Base-by-base conservation (phyloP, 2,329 filamentous ascomycete species). In the Nemania sp. region DNA sequence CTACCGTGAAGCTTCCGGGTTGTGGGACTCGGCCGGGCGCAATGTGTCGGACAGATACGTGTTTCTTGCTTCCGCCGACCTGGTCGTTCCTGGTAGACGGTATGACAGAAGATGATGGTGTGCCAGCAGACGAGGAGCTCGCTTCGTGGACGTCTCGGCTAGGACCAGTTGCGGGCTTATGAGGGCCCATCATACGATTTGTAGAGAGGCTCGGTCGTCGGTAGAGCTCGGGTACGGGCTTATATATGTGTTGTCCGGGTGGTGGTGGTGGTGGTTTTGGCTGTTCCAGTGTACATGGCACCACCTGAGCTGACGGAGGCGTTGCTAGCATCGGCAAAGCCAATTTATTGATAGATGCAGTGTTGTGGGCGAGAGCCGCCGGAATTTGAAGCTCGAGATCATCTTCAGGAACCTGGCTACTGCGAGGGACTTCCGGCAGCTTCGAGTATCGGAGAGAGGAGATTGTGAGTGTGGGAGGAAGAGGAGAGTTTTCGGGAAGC, bases 241-340 rank as follows among this genome's bases (percentile, higher is more conserved):
- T 63, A 23, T 61, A 54, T 12, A 52, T 46, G 6, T 51, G 45
- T 24, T 17, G 22, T 58, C 7, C 17, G 28, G 1, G 43, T 48
- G 11, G 23, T 14, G 20, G 20, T 50, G 9, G 47, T 54, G 14
- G 61, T 36, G 12, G 17, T 15, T 17, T 15, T 54, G 2, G 56
- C 12, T 57, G 52, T 15, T 66, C 60, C 22, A 67, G 61, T 17
- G 68, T 70, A 54, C 64, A 69, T 22, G 68, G 66, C 6, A 67
- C 57, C 15, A 65, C 43, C 41, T 71, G 70, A 6, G 69, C 69
- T 14, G 70, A 72, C 12, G 68, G 68, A 15, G 70, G 68, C 7
- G 70, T 71, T 30, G 63, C 52, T 31, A 57, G 56, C 20, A 64
- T 57, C 28, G 56, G 61, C 17, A 59, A 37, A 39, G 56, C 53